Evolutionary conservation across 2,329 filamentous ascomycete genomes (phyloP).

Genomic region (Colletotrichum sansevieriae): DNA sequence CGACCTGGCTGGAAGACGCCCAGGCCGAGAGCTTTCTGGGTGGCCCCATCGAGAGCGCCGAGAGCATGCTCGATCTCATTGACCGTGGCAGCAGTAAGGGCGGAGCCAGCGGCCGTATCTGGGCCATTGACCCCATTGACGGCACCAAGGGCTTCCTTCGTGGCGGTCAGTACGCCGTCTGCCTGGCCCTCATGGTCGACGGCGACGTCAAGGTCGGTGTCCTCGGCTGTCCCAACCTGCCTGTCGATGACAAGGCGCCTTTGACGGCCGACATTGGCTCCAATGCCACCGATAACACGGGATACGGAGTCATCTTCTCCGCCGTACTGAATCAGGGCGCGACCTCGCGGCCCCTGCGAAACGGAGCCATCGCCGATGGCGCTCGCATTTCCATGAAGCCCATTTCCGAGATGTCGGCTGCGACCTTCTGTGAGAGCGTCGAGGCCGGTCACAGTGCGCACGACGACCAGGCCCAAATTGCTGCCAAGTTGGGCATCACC

Average conservation of each 20-base stretch:
- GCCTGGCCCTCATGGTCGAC: slow-evolving; percentile 90
- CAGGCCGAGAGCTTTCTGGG: slow-evolving; percentile 77
- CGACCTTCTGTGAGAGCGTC: slow-evolving; percentile 96
- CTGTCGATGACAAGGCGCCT: slow-evolving; percentile 81
- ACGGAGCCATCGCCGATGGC: slow-evolving; percentile 63
- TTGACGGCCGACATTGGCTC: slow-evolving; percentile 79
- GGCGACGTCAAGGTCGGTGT: slow-evolving; percentile 95
- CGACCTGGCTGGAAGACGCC: slow-evolving; percentile 76
- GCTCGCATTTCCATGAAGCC: slow-evolving; percentile 82
- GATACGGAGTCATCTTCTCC: slow-evolving; percentile 89
- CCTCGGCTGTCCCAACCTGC: slow-evolving; percentile 94
- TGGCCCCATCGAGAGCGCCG: slow-evolving; percentile 74
- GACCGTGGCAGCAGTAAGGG: slow-evolving; percentile 78
- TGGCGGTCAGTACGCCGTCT: slow-evolving; percentile 97
- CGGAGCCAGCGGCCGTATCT: slow-evolving; percentile 83
- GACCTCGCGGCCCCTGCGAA: slow-evolving; percentile 78
- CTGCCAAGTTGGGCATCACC: slow-evolving; percentile 86
- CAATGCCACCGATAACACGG: slow-evolving; percentile 79
- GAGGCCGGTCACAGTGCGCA: slow-evolving; percentile 94
- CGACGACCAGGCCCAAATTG: slow-evolving; percentile 87
- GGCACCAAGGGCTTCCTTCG: slow-evolving; percentile 97
- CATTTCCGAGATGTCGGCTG: slow-evolving; percentile 79
- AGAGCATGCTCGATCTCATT: slow-evolving; percentile 76
- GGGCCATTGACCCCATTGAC: slow-evolving; percentile 97
- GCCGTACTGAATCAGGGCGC: slow-evolving; percentile 85